Evolutionary conservation across 805 yeast genomes (phyloP), one percentile per base, ranked within the genome.

Genomic region (Crinitomyces ghanaensis): DNA sequence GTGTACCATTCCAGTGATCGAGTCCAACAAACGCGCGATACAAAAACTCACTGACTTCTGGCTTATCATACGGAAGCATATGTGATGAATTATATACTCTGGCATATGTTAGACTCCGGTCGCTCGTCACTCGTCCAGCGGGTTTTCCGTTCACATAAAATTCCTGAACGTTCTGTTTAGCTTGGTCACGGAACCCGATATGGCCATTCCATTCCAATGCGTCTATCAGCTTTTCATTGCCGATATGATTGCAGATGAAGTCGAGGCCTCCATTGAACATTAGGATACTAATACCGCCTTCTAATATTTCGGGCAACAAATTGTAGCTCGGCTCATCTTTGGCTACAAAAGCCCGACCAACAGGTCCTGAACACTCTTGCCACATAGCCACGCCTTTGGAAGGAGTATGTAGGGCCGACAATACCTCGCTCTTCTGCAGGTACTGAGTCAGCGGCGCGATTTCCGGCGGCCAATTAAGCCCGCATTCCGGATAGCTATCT

Each of bases 61-160:
- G 80, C 33, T 71, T 59, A 52, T 86, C 96, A 43, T 70, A 77
- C 1, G 97, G 94, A 17, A 85, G 91, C 97, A 91, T 88, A 51
- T 91, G 97, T 3, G 94, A 78, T 0, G 94, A 73, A 45, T 82
- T 72, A 51, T 58, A 70, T 2, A 88, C 72, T 37, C 73, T 72
- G 20, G 81, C 73, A 51, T 78, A 79, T 0, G 95, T 78, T 48
- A 88, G 61, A 49, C 83, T 82, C 41, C 82, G 65, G 30, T 75
- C 86, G 45, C 39, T 72, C 68, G 53, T 56, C 28, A 66, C 53
- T 14, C 46, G 38, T 4, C 77, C 78, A 2, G 63, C 65, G 1
- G 44, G 29, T n/a, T 42, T 45, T 38, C 48, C 67, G 4, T 60
- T 60, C n/a, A 65, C 54, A 24, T 59, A 60, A 53, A 93, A 84